Conservation (phyloP, 2,329 filamentous ascomycete genomes). For the Xylariales sp. region DNA sequence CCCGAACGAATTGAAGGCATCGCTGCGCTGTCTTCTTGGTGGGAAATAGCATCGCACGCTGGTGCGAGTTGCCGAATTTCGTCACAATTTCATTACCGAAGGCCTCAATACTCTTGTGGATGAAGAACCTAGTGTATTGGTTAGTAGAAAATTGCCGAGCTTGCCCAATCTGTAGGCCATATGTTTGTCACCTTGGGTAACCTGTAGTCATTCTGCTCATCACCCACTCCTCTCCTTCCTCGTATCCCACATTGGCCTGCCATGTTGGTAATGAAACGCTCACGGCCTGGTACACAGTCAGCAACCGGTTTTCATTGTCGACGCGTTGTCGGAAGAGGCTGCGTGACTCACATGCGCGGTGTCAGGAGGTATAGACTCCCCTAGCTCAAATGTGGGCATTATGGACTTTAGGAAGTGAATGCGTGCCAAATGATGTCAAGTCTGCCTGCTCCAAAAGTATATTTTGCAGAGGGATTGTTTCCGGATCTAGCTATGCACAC, state of each 20-base stretch:
- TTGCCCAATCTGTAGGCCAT: too few relatives aligned
- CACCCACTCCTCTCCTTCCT: constrained; percentile 89
- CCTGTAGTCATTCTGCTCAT: constrained; percentile 78
- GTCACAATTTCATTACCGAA: constrained; percentile 66
- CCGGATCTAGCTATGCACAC: too few relatives aligned
- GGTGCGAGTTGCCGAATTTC: constrained; percentile 55
- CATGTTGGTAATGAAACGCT: constrained; percentile 95
- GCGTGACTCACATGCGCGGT: constrained; percentile 67
- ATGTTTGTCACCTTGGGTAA: constrained; percentile 86
- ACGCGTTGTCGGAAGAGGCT: not conserved
- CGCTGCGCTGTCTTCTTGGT: constrained; percentile 63
- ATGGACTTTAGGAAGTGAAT: too few relatives aligned
- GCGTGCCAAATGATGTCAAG: too few relatives aligned
- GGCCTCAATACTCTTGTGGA: constrained; percentile 75
- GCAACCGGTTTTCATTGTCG: not conserved
- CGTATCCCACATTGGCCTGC: constrained; percentile 85
- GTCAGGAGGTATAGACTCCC: constrained; percentile 71
- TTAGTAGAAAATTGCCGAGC: constrained; percentile 12
- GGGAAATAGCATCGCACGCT: constrained; percentile 80
- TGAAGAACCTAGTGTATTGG: constrained; percentile 71
- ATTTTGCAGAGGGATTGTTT: too few relatives aligned
- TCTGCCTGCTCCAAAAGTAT: too few relatives aligned
- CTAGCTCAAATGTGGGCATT: constrained; percentile 49
- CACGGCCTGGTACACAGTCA: constrained; percentile 60
- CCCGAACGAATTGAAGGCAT: constrained; percentile 68